These are phyloP conservation scores for Monosporascus sp. DNA, from an alignment of 2,329 filamentous ascomycete genomes.

Conservation along the genomic window DNA sequence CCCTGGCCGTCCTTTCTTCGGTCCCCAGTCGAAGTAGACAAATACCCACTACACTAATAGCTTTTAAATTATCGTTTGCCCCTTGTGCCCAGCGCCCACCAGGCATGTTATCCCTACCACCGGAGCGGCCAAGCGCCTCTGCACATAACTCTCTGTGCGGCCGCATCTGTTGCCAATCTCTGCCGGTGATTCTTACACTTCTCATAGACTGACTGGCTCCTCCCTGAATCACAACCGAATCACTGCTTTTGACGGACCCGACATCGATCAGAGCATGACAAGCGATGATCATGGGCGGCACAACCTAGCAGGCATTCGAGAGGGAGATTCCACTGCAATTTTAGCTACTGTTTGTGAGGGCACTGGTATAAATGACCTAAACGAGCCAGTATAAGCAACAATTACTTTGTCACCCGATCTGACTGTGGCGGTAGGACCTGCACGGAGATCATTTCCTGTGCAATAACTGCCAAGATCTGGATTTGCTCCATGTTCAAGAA, in stretches of 20 bases:
- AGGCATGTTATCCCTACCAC: too few species aligned
- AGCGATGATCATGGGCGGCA: not conserved
- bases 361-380: conserved; percentile 1
- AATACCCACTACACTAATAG: too few species aligned
- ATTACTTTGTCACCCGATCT: conserved; percentile 1
- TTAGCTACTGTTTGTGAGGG: not conserved
- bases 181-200: too few species aligned
- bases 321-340: not conserved
- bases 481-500: not conserved
- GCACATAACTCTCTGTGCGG: too few species aligned
- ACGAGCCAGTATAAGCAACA: not conserved
- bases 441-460: not conserved
- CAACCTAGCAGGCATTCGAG: not conserved
- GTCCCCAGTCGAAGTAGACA: too few species aligned
- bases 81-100: too few species aligned
- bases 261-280: conserved; percentile 1
- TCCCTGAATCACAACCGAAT: conserved; percentile 2
- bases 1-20: too few species aligned
- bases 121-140: too few species aligned
- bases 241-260: not conserved
- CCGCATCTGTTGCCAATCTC: too few species aligned
- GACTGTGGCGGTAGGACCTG: not conserved
- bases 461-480: not conserved
- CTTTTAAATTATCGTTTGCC: too few species aligned
- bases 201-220: not conserved